Base-by-base conservation (phyloP, 192 early-diverging fungal genomes). In the Chytriomyces sp. region DNA sequence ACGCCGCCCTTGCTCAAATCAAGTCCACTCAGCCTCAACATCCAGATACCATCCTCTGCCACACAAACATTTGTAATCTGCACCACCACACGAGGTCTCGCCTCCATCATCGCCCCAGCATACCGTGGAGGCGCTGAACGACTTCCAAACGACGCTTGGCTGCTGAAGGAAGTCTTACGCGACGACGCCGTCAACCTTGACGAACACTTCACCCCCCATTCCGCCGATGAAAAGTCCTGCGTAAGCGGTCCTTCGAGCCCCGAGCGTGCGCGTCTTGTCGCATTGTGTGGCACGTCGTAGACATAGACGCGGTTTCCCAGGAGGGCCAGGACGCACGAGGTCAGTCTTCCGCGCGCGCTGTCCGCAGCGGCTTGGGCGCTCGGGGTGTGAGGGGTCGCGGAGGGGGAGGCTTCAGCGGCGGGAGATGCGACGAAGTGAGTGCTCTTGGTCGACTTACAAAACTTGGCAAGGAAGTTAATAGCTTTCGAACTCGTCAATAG, bases 41-140 rank as follows among this genome's bases (percentile, higher is more conserved):
- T 34, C 65, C 65, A 68, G 14, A 68, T 39, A 17, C 65, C 65
- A 38, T 68, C 52, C 30, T 55, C 52, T 19, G 65, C 44, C 0
- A 68, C 65, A 56, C 44, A 68, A 6, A 53, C 65, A 5, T 68
- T 55, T 0, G 10, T 55, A 6, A 68, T 5, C 25, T 68, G 52
- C 4, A 68, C 17, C 12, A 68, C 54, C 17, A 68, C 28, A 14
- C 10, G 31, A 12, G 65, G 63, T 65, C 49, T n/a, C 14, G 14
- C 26, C 22, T 41, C 39, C 49, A 44, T 31, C 38, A 65, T 8
- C 28, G 25, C 28, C 8, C 10, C 25, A 8, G 63, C 17, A 65
- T 65, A 65, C 31, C 10, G n/a, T 2, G 63, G 14, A 17, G 19
- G 31, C 12, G 14, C 14, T 17, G 30, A 31, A 17, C 32, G 38